Evolutionary conservation across 2,329 filamentous ascomycete genomes (phyloP).

Genomic region (Colletotrichum lini): DNA sequence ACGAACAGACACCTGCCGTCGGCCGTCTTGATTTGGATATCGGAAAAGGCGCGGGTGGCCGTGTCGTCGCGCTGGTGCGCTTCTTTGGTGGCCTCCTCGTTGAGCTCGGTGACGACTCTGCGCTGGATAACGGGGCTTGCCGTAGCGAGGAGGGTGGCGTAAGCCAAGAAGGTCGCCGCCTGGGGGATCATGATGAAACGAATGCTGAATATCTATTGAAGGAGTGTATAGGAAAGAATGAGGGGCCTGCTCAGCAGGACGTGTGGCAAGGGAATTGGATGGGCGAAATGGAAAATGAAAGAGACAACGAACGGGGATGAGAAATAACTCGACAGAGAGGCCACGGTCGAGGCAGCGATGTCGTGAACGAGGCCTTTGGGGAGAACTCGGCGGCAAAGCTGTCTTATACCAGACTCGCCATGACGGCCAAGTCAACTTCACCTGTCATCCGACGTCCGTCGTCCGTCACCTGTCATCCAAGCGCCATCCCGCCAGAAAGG

Average conservation of each 20-base stretch:
- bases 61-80: conserved; percentile 61
- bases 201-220: not conserved
- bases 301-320: conserved; percentile 43
- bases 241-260: conserved; percentile 51
- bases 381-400: conserved; percentile 1
- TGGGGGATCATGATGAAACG: conserved; percentile 44
- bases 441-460: conserved; percentile 1
- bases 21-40: conserved; percentile 61
- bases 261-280: conserved; percentile 34
- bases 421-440: not conserved
- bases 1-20: conserved; percentile 63
- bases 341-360: conserved; percentile 20
- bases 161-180: conserved; percentile 47
- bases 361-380: not conserved
- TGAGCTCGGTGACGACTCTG: conserved; percentile 57
- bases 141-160: conserved; percentile 46
- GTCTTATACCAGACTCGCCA: conserved; percentile 34
- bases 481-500: conserved; percentile 29
- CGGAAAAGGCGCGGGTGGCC: conserved; percentile 60
- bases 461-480: conserved; percentile 27
- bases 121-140: conserved; percentile 49
- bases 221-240: conserved; percentile 32
- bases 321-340: conserved; percentile 42
- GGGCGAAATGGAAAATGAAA: conserved; percentile 15
- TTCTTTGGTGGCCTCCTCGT: conserved; percentile 60